Conservation (phyloP, 2,329 filamentous ascomycete species). For the Rachicladosporium sp. region DNA sequence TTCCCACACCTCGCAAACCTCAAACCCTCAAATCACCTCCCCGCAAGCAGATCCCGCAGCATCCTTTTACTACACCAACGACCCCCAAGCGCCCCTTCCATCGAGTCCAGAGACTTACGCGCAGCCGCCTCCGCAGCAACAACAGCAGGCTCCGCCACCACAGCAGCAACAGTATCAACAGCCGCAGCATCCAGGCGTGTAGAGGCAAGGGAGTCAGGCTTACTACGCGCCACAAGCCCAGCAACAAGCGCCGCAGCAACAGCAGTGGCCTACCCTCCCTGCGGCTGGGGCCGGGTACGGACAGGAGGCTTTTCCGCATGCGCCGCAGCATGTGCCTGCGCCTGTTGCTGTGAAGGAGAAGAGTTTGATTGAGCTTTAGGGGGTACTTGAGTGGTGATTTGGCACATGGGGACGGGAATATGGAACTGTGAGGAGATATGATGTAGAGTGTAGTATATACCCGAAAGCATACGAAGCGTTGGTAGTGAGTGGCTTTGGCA, state of each 20-base stretch:
- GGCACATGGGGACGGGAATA: too few relatives aligned
- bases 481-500: too few relatives aligned
- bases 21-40: conserved; percentile 16
- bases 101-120: conserved; percentile 21
- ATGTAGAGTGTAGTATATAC: too few relatives aligned
- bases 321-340: conserved; percentile 21
- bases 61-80: conserved; percentile 45
- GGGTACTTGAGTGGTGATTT: neutral
- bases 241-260: conserved; percentile 8
- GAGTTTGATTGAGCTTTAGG: conserved; percentile 23
- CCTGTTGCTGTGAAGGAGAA: conserved; percentile 20
- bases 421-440: too few relatives aligned
- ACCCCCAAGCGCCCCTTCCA: conserved; percentile 16
- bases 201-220: conserved; percentile 11
- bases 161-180: conserved; percentile 10
- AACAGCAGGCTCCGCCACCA: conserved; percentile 15
- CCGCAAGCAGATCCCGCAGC: conserved; percentile 38
- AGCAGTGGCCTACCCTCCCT: conserved; percentile 23
- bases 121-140: conserved; percentile 22
- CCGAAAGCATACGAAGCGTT: too few relatives aligned
- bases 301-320: conserved; percentile 22
- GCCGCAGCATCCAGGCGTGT: conserved; percentile 9
- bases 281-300: conserved; percentile 20
- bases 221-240: conserved; percentile 10
- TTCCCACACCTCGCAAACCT: conserved; percentile 19